Evolutionary conservation across 176 grass and related monocot species (phyloP).

Genomic region (Panicum miliaceum): DNA sequence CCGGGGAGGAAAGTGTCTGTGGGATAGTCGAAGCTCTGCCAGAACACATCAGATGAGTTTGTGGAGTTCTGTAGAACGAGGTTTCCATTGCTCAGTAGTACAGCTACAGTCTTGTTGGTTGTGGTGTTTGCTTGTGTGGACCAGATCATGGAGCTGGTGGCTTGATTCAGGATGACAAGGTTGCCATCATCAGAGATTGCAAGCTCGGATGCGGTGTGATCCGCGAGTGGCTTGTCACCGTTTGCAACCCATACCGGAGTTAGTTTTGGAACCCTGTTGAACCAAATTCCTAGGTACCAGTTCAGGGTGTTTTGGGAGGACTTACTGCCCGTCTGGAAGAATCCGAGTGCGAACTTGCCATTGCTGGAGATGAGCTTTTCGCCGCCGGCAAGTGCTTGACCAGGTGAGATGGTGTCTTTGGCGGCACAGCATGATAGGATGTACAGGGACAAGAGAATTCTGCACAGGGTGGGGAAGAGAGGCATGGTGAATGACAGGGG

Average conservation of each 20-base stretch:
- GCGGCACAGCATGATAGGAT: not conserved
- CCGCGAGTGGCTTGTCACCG: slow-evolving; percentile 38
- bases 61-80: slow-evolving; percentile 43
- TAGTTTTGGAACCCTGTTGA: slow-evolving; percentile 45
- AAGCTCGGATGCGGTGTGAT: slow-evolving; percentile 37
- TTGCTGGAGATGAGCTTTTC: slow-evolving; percentile 47
- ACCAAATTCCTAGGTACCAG: slow-evolving; percentile 61
- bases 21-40: slow-evolving; percentile 69
- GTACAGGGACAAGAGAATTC: slow-evolving; percentile 26
- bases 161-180: slow-evolving; percentile 49
- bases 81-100: slow-evolving; percentile 52
- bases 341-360: slow-evolving; percentile 59
- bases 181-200: slow-evolving; percentile 46
- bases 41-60: slow-evolving; percentile 45
- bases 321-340: slow-evolving; percentile 53
- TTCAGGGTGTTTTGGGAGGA: slow-evolving; percentile 35
- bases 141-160: slow-evolving; percentile 45
- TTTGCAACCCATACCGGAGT: slow-evolving; percentile 61
- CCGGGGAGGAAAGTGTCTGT: slow-evolving; percentile 56
- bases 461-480: not conserved
- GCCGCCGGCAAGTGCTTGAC: slow-evolving; percentile 18
- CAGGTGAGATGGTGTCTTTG: slow-evolving; percentile 37
- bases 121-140: slow-evolving; percentile 38
- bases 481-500: slow-evolving; percentile 19
- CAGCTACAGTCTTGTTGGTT: slow-evolving; percentile 23